Evolutionary conservation across 2,329 filamentous ascomycete species (phyloP).

Genomic region (Aspergillus sp.): DNA sequence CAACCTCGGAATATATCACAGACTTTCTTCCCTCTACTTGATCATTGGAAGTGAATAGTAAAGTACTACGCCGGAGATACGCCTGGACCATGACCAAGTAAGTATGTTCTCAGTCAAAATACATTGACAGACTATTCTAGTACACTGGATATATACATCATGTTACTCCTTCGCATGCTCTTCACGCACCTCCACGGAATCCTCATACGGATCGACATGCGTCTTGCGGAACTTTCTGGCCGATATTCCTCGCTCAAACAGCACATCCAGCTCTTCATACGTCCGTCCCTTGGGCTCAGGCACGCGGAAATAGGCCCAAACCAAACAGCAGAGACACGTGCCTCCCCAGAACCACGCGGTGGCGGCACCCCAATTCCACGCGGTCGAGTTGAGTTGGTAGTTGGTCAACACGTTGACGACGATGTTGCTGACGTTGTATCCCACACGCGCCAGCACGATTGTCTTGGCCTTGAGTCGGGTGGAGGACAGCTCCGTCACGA

Average conservation of each 20-base stretch:
- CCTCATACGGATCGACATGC: conserved; percentile 30
- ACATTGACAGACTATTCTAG: no score
- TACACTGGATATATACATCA: not conserved
- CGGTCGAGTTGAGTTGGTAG: conserved; percentile 19
- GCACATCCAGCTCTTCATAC: conserved; percentile 30
- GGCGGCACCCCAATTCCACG: conserved; percentile 39
- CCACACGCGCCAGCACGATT: conserved; percentile 51
- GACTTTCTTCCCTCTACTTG: no score
- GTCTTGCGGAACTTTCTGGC: conserved; percentile 40
- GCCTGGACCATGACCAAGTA: no score
- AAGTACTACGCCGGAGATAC: no score
- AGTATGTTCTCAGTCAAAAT: no score
- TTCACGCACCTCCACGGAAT: not conserved
- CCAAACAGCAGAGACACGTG: conserved; percentile 30
- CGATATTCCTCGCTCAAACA: conserved; percentile 41
- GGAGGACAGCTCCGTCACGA: conserved; percentile 55
- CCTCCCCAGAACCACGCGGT: conserved; percentile 45
- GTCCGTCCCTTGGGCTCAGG: conserved; percentile 32
- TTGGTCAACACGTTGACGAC: conserved; percentile 63
- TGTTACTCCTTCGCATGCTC: not conserved
- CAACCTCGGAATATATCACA: no score
- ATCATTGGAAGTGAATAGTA: no score
- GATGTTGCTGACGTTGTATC: conserved; percentile 53
- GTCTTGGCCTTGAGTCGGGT: conserved; percentile 56
- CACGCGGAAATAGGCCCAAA: conserved; percentile 45